These are phyloP conservation scores for Heterococcus sp. DNA, from an alignment of 108 stramenopile species.

Conservation along the genomic window DNA sequence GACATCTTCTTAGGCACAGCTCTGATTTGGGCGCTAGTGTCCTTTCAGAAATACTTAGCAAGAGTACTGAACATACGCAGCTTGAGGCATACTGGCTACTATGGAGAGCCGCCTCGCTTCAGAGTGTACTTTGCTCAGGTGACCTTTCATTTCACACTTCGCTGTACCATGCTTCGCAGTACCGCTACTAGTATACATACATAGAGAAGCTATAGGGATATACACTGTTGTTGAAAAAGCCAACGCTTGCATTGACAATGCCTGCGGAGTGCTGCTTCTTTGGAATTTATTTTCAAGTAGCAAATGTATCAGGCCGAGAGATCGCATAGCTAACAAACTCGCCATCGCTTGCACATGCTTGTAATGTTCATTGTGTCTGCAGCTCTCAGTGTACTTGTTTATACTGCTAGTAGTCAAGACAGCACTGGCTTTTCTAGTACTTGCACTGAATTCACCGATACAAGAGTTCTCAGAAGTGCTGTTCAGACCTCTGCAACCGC, in stretches of 20 bases:
- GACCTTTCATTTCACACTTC: too few species aligned
- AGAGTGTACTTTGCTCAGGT: slow-evolving; percentile 9
- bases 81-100: slow-evolving; percentile 26
- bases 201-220: too few species aligned
- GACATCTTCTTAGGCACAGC: slow-evolving; percentile 29
- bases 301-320: too few species aligned
- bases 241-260: too few species aligned
- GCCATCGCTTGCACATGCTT: too few species aligned
- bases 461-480: slow-evolving; percentile 2
- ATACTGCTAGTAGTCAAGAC: slow-evolving; percentile 28
- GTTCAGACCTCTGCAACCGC: slow-evolving; percentile 5
- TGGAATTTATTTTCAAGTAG: too few species aligned
- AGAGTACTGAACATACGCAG: slow-evolving; percentile 5
- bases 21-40: slow-evolving; percentile 34
- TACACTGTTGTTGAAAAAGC: too few species aligned
- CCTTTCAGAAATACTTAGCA: slow-evolving; percentile 17
- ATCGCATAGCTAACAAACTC: too few species aligned
- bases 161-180: too few species aligned
- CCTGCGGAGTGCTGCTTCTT: too few species aligned
- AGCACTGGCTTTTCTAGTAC: slow-evolving; percentile 1
- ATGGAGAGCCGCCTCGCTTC: slow-evolving; percentile 21
- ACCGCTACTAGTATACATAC: too few species aligned
- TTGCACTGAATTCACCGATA: slow-evolving; percentile 10
- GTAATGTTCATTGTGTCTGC: too few species aligned
- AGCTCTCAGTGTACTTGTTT: slow-evolving; percentile 23